Base-by-base conservation (phyloP, 2,329 filamentous ascomycete genomes). In the Diaporthe batatas region DNA sequence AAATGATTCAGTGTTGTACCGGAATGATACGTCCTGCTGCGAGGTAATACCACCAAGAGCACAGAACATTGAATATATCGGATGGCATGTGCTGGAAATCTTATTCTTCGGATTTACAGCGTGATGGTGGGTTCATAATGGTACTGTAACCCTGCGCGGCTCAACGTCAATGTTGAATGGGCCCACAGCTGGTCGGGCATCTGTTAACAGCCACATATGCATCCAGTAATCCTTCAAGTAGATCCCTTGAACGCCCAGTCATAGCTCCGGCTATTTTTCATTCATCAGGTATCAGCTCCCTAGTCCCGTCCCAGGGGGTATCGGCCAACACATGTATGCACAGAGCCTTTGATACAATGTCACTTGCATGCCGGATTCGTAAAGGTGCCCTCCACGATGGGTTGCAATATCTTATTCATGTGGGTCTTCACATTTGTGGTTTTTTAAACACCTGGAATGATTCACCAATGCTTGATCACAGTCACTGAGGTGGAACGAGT, bases 1-100 rank as follows among this genome's bases (percentile, higher is more conserved):
- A 16, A 18, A 21, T n/a, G 29, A 49, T 36, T 36, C 42, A 42
- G 78, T 77, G 29, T 29, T 68, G 36, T 34, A 16, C 49, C 32
- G 14, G 59, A 34, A 18, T 3, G n/a, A 59, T 29, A 54, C 53
- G 25, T 34, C 18, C 54, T 21, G 39, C 25, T 21, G 29, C 59
- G 36, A 12, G 5, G 12, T 36, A 7, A 36, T 21, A 44, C n/a
- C 62, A 65, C 44, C 10, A 2, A 3, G 21, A 36, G 21, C 42
- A 18, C 44, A 23, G 8, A 25, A 29, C 29, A 5, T 29, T 29
- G 29, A 29, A 25, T 18, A 14, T 5, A n/a, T 47, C 42, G 34
- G 25, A 36, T 51, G 21, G 34, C 42, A 51, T 34, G 44, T 23
- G 4, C 21, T 65, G 21, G 1, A 18, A 34, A 23, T 51, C 44